Evolutionary conservation across 768 basidiomycete species (phyloP), one percentile per base, ranked within the genome.

Genomic region (Myochromella boudieri): DNA sequence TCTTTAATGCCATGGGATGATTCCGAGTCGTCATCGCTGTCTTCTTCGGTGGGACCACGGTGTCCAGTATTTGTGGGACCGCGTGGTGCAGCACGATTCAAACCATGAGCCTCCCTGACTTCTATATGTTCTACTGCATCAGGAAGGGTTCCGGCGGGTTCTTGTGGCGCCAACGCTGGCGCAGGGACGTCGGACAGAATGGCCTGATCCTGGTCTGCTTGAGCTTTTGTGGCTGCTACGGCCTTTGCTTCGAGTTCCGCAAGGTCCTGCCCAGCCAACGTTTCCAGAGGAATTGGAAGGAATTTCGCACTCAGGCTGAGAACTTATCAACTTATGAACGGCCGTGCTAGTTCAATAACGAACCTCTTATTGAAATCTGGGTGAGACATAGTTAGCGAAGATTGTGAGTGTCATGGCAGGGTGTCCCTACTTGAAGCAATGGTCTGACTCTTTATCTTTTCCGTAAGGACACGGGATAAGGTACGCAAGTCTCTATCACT

Each of bases 201-300:
- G n/a, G n/a, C n/a, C n/a, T n/a, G n/a, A n/a, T n/a, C n/a, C n/a
- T n/a, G n/a, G n/a, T n/a, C n/a, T n/a, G n/a, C n/a, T n/a, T n/a
- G n/a, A n/a, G n/a, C n/a, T n/a, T n/a, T n/a, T n/a, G n/a, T n/a
- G 18, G 44, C 48, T 17, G 48, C 56, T 6, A 44, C 37, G 5
- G 46, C 59, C 45, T 61, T 60, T 17, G 48, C 44, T 37, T 60
- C 52, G 9, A 67, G 31, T 34, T 64, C 60, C 5, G 56, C 44
- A 29, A 68, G 51, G 44, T 65, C 65, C 31, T 60, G 58, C 8
- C 67, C 67, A 1, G 66, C 67, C 6, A 67, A 54, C 1, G 55
- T 48, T 15, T 57, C 48, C 4, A 64, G 53, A n/a, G 66, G 57
- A 18, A 62, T 55, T 0, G 66, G 60, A 3, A 67, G 49, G 27